phyloP scores from a whole-genome alignment of 208 protist species.

The Angomonas desouzai region DNA sequence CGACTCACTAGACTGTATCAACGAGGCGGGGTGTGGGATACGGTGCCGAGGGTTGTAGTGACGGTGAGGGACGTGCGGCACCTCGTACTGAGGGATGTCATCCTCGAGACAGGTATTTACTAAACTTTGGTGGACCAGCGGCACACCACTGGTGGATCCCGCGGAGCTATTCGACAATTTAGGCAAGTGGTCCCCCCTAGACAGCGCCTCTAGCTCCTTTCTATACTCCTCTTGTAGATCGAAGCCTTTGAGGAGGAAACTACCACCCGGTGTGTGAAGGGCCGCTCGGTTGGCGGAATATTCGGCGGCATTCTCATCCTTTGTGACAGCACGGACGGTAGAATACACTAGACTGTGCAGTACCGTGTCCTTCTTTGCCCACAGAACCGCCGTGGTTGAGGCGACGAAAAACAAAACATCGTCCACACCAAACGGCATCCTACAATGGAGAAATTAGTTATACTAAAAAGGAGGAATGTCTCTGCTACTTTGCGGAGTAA shows the following conservation, averaged over 20 bases:
- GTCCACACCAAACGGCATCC: conserved; percentile 80
- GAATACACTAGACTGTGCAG: conserved; percentile 30
- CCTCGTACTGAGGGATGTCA: conserved; percentile 19
- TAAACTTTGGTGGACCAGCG: background rate
- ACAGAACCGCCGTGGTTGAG: conserved; percentile 63
- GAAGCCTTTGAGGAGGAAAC: conserved; percentile 32
- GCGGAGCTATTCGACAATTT: background rate
- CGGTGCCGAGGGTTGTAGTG: conserved; percentile 47
- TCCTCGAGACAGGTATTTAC: background rate
- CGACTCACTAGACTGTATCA: conserved; percentile 29
- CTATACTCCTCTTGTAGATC: conserved; percentile 33
- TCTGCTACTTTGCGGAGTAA: too few species aligned
- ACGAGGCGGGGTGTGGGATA: conserved; percentile 28
- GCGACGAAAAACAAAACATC: conserved; percentile 68
- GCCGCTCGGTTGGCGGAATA: conserved; percentile 16
- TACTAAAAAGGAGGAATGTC: conserved; percentile 6
- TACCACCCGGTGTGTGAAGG: conserved; percentile 11
- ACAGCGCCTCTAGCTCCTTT: conserved; percentile 8
- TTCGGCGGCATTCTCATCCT: conserved; percentile 30
- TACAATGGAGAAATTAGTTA: background rate
- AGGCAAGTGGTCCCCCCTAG: background rate
- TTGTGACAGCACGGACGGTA: conserved; percentile 23
- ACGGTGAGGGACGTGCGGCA: conserved; percentile 56
- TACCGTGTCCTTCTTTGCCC: conserved; percentile 56
- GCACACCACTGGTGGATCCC: background rate